Conservation (phyloP, 106 monocot genomes). For the Dendrobium officinale region DNA sequence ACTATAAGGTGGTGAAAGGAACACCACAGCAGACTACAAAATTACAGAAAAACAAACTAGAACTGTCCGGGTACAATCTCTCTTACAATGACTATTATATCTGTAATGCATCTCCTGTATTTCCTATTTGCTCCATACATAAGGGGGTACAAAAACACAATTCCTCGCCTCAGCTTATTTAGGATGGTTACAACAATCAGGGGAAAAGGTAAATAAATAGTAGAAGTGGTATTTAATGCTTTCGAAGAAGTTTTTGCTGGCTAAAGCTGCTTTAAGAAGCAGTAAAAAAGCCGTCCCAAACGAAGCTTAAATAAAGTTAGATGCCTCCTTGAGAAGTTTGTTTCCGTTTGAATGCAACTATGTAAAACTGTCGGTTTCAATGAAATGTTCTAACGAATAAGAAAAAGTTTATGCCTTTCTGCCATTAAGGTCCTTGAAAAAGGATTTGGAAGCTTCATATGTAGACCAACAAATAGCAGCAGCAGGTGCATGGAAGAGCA, state of each 20-base stretch:
- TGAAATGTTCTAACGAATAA: neutral
- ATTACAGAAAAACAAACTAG: neutral
- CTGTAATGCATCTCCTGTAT: neutral
- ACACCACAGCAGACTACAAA: too few relatives aligned
- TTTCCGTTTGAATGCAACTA: neutral
- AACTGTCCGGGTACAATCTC: neutral
- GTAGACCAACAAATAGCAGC: constrained; percentile 95
- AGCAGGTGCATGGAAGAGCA: constrained; percentile 90
- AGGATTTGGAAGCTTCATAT: constrained; percentile 70
- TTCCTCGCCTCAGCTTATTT: neutral
- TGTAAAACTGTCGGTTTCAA: neutral
- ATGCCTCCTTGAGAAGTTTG: neutral
- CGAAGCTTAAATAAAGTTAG: neutral
- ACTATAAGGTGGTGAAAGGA: too few relatives aligned
- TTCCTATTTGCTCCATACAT: neutral
- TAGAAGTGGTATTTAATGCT: neutral
- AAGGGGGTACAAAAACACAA: neutral
- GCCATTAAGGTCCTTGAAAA: constrained; percentile 46
- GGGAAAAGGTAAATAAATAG: neutral
- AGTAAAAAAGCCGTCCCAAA: too few relatives aligned
- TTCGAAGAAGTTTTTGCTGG: neutral
- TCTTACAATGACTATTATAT: neutral
- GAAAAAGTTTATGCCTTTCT: neutral
- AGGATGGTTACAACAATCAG: neutral
- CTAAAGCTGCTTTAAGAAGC: neutral